A percentile compares a stretch with the other conserved stretches of the same genome.
These are phyloP conservation scores for Mucor indicus DNA, from an alignment of 371 early-diverging fungal species.

Conservation along the genomic window DNA sequence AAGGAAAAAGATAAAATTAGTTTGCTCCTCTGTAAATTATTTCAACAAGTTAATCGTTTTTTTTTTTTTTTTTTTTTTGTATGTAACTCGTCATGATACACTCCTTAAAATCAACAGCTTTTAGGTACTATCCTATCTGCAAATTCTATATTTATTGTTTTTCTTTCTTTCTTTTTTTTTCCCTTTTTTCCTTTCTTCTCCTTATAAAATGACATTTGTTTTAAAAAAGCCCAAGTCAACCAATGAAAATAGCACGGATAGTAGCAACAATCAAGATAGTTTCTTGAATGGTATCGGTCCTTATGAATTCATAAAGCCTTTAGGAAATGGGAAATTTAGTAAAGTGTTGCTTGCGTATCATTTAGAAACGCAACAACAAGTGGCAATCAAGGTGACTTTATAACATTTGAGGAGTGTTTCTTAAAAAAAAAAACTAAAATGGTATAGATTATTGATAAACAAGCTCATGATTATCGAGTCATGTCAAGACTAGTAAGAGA, in stretches of 20 bases:
- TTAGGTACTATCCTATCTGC: no score
- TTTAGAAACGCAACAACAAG: conserved; percentile 53
- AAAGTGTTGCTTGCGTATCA: conserved; percentile 81
- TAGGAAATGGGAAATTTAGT: conserved; percentile 85
- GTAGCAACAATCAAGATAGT: conserved; percentile 50
- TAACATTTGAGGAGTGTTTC: neutral
- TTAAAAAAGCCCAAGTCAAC: conserved; percentile 1
- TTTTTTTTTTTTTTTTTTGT: no score
- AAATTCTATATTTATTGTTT: conserved; percentile 6
- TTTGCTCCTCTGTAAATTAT: no score
- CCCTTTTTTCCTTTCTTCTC: conserved; percentile 2
- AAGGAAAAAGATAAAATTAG: no score
- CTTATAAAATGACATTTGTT: conserved; percentile 3
- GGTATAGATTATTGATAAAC: conserved; percentile 75
- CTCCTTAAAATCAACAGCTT: no score
- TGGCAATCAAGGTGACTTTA: conserved; percentile 39
- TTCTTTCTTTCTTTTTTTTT: conserved; percentile 2
- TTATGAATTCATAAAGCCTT: conserved; percentile 71
- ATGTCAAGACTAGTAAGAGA: conserved; percentile 81
- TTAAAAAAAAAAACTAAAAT: conserved; percentile 13
- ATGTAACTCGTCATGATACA: no score
- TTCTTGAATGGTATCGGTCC: conserved; percentile 57
- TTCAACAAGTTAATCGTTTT: no score
- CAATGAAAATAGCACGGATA: neutral
- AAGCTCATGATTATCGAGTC: conserved; percentile 74